Base-by-base conservation (phyloP, 2,329 filamentous ascomycete genomes). In the Penicillium decumbens region DNA sequence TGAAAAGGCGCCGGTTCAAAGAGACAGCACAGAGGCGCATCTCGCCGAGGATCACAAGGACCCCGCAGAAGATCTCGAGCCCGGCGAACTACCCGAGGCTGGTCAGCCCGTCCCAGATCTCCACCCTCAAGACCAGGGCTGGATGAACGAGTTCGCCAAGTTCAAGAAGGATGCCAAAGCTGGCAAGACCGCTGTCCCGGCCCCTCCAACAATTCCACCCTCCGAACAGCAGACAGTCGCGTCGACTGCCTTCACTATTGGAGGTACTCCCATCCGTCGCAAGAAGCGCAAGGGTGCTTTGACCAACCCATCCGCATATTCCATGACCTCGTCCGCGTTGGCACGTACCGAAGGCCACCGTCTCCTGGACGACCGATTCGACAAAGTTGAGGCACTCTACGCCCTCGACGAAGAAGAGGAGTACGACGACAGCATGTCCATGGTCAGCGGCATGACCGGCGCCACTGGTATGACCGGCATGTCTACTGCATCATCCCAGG, bases 271-370 rank as follows among this genome's bases (percentile, higher is more conserved):
- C 1, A 65, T 76, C 29, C 83, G 88, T 45, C 81, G 80, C 54
- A 97, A 97, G 84, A 96, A 95, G 81, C 84, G 92, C 65, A 97
- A 95, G 77, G 92, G 91, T 40, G 92, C 93, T 2, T 74, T 95
- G 68, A 97, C 92, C 3, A 89, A 87, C 57, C 86, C 88, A 0
- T 93, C 90, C 0, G 84, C 81, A 50, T 95, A 93, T 72, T 93
- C 88, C 45, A 95, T 95, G 91, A 90, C 88, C 0, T 95, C 88
- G 1, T 95, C 90, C 0, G 87, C 89, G 0, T 77, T 95, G 15
- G 84, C 89, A 44, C 83, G 93, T 47, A 98, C 91, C 1, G 92
- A 96, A 63, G 89, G 90, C 37, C 80, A 95, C 52, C 84, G 84
- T 0, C 79, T 95, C 1, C 77, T 98, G 6, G 95, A 98, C 67